Conservation (phyloP, 2,329 filamentous ascomycete genomes). For the Monilinia aucupariae region DNA sequence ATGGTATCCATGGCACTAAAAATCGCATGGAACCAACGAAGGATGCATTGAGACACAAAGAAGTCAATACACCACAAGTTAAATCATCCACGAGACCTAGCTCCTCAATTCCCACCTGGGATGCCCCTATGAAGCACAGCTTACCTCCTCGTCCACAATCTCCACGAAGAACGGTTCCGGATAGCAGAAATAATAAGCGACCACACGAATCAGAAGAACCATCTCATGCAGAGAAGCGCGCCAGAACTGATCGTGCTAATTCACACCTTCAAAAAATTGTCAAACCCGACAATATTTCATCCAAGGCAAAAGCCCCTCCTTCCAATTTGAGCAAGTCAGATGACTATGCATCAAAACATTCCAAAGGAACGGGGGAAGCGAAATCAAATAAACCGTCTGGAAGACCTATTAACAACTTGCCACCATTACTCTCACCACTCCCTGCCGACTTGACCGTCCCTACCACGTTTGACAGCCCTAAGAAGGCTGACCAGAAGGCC, state of each 20-base stretch:
- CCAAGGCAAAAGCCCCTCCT: conserved; percentile 22
- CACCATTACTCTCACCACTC: conserved; percentile 18
- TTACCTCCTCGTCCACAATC: conserved; percentile 32
- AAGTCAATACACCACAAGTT: neutral
- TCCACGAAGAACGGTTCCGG: conserved; percentile 20
- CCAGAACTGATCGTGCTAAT: conserved; percentile 26
- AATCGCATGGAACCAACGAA: neutral
- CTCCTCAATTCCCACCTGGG: conserved; percentile 15
- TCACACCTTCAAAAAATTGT: conserved; percentile 18
- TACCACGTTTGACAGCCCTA: conserved; percentile 12
- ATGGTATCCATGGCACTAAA: conserved; percentile 23
- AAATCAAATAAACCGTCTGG: conserved; percentile 6
- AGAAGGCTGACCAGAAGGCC: conserved; percentile 10
- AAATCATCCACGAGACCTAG: conserved; percentile 8
- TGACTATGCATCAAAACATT: conserved; percentile 18
- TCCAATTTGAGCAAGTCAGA: conserved; percentile 21
- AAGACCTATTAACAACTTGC: conserved; percentile 14
- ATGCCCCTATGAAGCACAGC: conserved; percentile 24
- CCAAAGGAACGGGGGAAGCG: conserved; percentile 17
- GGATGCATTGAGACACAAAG: conserved; percentile 7
- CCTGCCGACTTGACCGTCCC: conserved; percentile 12
- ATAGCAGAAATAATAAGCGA: conserved; percentile 28
- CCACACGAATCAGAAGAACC: conserved; percentile 27
- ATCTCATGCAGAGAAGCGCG: conserved; percentile 30
- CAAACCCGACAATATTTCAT: conserved; percentile 22